A percentile compares a stretch with the other conserved stretches of the same genome.
These are phyloP conservation scores for Tylopilus balloui DNA, from an alignment of 768 basidiomycete genomes.

Conservation along the genomic window DNA sequence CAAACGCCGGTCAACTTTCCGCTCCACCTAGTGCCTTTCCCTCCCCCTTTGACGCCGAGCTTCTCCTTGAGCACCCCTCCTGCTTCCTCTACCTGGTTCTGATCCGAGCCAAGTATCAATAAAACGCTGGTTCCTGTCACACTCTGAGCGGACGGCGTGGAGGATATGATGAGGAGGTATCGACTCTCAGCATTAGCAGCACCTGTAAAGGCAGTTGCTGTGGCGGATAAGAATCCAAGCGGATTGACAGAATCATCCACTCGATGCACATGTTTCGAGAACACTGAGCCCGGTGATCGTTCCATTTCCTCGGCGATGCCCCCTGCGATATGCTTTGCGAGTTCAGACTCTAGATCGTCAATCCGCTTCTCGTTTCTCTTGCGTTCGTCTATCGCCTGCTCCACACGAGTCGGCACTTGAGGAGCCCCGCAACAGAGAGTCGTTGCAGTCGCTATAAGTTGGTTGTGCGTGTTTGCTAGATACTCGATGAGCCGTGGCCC, in stretches of 20 bases:
- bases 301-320: conserved; percentile 38
- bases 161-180: conserved; percentile 54
- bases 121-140: conserved; percentile 48
- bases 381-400: conserved; percentile 62
- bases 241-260: conserved; percentile 57
- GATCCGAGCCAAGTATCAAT: conserved; percentile 57
- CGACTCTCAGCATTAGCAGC: conserved; percentile 18
- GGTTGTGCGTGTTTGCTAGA: conserved; percentile 52
- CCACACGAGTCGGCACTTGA: conserved; percentile 64
- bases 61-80: conserved; percentile 56
- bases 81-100: conserved; percentile 51
- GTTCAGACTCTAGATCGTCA: conserved; percentile 63
- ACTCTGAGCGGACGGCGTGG: conserved; percentile 57
- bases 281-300: conserved; percentile 25
- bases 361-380: conserved; percentile 64
- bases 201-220: conserved; percentile 45
- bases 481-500: conserved; percentile 71
- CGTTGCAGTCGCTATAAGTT: conserved; percentile 52
- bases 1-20: conserved; percentile 58
- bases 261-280: conserved; percentile 51
- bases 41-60: conserved; percentile 69
- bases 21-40: conserved; percentile 72
- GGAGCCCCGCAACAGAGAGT: conserved; percentile 64
- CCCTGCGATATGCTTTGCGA: conserved; percentile 47
- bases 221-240: conserved; percentile 55